Percentiles rank a stretch among this genome's conserved stretches.
Evolutionary conservation across 257 asterid species (phyloP).

Genomic region (Solanum medicagineum): DNA sequence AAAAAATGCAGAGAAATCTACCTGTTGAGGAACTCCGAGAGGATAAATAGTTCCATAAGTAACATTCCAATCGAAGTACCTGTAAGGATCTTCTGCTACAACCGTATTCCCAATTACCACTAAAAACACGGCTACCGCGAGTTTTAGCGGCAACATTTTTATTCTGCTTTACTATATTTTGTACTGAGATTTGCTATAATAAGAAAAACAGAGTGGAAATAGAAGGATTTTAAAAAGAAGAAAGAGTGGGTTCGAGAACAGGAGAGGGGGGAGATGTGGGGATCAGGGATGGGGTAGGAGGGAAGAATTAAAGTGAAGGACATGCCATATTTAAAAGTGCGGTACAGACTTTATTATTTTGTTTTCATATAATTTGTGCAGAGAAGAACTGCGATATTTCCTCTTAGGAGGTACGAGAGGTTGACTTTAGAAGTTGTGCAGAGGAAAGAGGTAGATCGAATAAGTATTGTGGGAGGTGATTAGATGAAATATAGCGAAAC

Average conservation of each 20-base stretch:
- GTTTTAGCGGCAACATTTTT: slow-evolving; percentile 26
- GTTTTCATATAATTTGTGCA: neutral
- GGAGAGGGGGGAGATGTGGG: neutral
- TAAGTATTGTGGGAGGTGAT: too few species aligned
- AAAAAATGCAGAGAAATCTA: neutral
- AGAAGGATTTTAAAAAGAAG: neutral
- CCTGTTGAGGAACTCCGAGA: slow-evolving; percentile 72
- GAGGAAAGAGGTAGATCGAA: too few species aligned
- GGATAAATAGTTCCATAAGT: slow-evolving; percentile 64
- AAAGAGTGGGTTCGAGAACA: neutral
- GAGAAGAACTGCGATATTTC: too few species aligned
- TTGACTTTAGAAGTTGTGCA: too few species aligned
- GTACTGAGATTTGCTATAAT: neutral
- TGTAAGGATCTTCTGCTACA: slow-evolving; percentile 68
- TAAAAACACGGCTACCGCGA: slow-evolving; percentile 16
- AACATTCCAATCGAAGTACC: slow-evolving; percentile 70
- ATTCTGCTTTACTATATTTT: neutral
- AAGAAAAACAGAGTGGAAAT: neutral
- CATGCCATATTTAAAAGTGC: slow-evolving; percentile 23
- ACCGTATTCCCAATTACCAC: slow-evolving; percentile 14
- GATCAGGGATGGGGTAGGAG: neutral
- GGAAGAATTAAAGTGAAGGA: slow-evolving; percentile 12
- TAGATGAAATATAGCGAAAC: too few species aligned
- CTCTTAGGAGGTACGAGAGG: rapidly evolving
- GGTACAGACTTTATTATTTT: neutral